phyloP scores from a whole-genome alignment of 2,329 filamentous ascomycete genomes.

The Talaromyces sp. region DNA sequence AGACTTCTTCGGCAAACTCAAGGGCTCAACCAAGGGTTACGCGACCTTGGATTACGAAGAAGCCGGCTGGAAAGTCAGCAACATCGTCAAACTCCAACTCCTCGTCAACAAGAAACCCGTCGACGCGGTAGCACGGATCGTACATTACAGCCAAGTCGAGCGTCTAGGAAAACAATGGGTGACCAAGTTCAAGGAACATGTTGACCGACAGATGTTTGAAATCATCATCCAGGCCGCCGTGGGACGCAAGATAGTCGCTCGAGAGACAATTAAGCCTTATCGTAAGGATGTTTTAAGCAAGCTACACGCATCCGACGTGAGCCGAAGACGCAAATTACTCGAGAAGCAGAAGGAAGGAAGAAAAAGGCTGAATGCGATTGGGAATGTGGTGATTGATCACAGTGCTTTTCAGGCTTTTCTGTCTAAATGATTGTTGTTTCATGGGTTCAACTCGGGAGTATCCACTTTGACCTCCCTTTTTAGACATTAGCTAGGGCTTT shows the following conservation, averaged over 20 bases:
- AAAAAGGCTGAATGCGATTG: conserved; percentile 70
- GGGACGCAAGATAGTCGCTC: conserved; percentile 74
- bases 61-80: conserved; percentile 73
- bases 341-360: conserved; percentile 96
- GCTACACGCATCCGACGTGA: conserved; percentile 84
- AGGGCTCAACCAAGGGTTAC: conserved; percentile 89
- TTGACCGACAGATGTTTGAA: conserved; percentile 95
- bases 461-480: too few species aligned
- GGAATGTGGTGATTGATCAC: conserved; percentile 94
- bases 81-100: conserved; percentile 82
- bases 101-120: conserved; percentile 91
- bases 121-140: conserved; percentile 86
- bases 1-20: conserved; percentile 95
- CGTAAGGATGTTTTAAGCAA: conserved; percentile 92
- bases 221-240: conserved; percentile 89
- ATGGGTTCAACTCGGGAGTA: too few species aligned
- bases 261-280: conserved; percentile 95
- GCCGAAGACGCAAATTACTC: conserved; percentile 74
- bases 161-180: conserved; percentile 83
- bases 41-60: conserved; percentile 97
- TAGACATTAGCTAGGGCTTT: too few species aligned
- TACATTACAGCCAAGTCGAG: conserved; percentile 76
- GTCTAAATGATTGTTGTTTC: conserved; percentile 62
- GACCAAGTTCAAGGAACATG: conserved; percentile 92
- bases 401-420: conserved; percentile 92